These are phyloP conservation scores for Leptographium flavum DNA, from an alignment of 2,329 filamentous ascomycete species.

Conservation along the genomic window DNA sequence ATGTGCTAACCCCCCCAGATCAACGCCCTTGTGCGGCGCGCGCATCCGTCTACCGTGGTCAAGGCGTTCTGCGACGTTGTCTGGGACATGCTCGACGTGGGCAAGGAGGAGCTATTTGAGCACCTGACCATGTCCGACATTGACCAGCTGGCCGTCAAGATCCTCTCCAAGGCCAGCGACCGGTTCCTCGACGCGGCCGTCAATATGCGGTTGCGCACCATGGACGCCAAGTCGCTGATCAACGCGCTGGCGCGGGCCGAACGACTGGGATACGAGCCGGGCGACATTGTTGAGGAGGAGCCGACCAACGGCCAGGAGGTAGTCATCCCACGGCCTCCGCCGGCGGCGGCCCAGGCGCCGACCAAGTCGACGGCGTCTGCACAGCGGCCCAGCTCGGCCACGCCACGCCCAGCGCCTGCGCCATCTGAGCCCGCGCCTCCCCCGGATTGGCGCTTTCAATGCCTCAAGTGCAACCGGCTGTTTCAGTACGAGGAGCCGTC, in stretches of 20 bases:
- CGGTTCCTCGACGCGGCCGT: constrained; percentile 37
- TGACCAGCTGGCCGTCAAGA: constrained; percentile 27
- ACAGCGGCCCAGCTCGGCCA: background rate
- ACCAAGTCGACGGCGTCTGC: no score
- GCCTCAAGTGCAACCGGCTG: constrained; percentile 19
- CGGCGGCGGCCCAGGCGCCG: background rate
- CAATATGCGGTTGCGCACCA: constrained; percentile 35
- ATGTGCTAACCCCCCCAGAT: constrained; percentile 19
- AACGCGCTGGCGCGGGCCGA: constrained; percentile 42
- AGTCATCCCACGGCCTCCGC: constrained; percentile 17
- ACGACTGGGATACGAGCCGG: constrained; percentile 39
- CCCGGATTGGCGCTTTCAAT: constrained; percentile 8
- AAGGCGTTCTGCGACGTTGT: constrained; percentile 32
- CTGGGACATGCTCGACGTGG: constrained; percentile 23
- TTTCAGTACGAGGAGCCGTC: constrained; percentile 20
- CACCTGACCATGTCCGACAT: constrained; percentile 27
- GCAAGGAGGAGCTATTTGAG: constrained; percentile 25
- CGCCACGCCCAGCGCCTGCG: no score
- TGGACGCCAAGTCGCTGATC: constrained; percentile 38
- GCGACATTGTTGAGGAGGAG: constrained; percentile 32
- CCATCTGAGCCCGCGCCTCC: no score
- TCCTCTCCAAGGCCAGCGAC: constrained; percentile 32
- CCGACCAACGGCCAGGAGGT: constrained; percentile 22
- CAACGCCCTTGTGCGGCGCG: constrained; percentile 33
- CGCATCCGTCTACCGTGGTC: constrained; percentile 21